Evolutionary conservation across 495 filamentous ascomycete species (phyloP).

Genomic region (Lasiosphaeriaceae sp.): DNA sequence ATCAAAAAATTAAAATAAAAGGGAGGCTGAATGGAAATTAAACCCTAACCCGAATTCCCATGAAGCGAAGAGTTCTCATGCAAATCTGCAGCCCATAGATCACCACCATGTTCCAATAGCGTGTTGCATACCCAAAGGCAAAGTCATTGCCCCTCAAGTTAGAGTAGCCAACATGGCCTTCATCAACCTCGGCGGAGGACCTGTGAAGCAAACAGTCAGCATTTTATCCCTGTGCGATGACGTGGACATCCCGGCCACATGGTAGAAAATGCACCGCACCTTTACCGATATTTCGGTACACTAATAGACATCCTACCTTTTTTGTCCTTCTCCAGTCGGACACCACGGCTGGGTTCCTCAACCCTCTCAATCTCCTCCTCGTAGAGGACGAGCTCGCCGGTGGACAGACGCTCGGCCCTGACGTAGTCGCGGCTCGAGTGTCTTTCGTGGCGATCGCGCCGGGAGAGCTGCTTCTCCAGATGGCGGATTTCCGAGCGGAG

Average conservation of each 20-base stretch:
- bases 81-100: background rate
- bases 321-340: conserved; percentile 74
- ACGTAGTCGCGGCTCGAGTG: conserved; percentile 40
- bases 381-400: conserved; percentile 50
- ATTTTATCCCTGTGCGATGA: background rate
- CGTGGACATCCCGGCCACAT: background rate
- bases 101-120: too few species aligned
- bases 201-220: conserved; percentile 27
- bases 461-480: conserved; percentile 27
- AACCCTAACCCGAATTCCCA: background rate
- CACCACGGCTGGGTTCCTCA: conserved; percentile 49
- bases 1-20: background rate
- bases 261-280: conserved; percentile 23
- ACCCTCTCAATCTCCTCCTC: conserved; percentile 52
- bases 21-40: too few species aligned
- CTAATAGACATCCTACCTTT: conserved; percentile 79
- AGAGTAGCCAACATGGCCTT: conserved; percentile 75
- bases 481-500: conserved; percentile 41
- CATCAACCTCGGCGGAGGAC: conserved; percentile 58
- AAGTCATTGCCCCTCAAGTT: conserved; percentile 45
- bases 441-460: conserved; percentile 12
- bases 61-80: background rate
- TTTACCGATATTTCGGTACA: conserved; percentile 53
- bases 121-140: background rate
- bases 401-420: conserved; percentile 41